Percentiles rank a stretch among this genome's conserved stretches.
phyloP scores from a whole-genome alignment of 2,329 filamentous ascomycete genomes.

The Stemphylium lycopersici region DNA sequence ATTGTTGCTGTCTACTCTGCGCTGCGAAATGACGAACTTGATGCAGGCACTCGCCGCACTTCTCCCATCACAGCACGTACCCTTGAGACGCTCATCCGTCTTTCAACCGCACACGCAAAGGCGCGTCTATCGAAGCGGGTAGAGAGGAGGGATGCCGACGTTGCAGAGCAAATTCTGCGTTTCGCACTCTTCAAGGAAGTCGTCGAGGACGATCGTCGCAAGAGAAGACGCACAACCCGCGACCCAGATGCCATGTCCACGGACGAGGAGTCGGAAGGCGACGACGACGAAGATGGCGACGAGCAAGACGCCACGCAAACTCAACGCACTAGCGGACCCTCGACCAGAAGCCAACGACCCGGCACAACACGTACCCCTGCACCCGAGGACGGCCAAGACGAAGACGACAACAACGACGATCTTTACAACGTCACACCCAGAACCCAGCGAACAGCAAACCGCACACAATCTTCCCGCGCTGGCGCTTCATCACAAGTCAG shows the following conservation, averaged over 20 bases:
- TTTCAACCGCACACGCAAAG: conserved; percentile 95
- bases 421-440: conserved; percentile 60
- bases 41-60: conserved; percentile 90
- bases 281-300: conserved; percentile 66
- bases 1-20: conserved; percentile 91
- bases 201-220: conserved; percentile 75
- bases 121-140: conserved; percentile 85
- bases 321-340: conserved; percentile 48
- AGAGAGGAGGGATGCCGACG: conserved; percentile 84
- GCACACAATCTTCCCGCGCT: conserved; percentile 42
- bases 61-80: conserved; percentile 97
- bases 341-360: conserved; percentile 41
- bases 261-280: conserved; percentile 64
- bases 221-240: conserved; percentile 77
- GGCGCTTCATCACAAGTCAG: conserved; percentile 64
- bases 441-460: conserved; percentile 52
- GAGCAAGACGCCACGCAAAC: conserved; percentile 38
- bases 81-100: conserved; percentile 95
- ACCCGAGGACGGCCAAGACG: conserved; percentile 50
- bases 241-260: conserved; percentile 61
- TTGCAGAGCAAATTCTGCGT: conserved; percentile 86
- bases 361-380: conserved; percentile 40
- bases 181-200: conserved; percentile 99
- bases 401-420: conserved; percentile 61
- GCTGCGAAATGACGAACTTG: conserved; percentile 92